A percentile compares a stretch with the other conserved stretches of the same genome.
These are phyloP conservation scores for Sporothrix luriei DNA, from an alignment of 2,329 filamentous ascomycete species.

Conservation along the genomic window DNA sequence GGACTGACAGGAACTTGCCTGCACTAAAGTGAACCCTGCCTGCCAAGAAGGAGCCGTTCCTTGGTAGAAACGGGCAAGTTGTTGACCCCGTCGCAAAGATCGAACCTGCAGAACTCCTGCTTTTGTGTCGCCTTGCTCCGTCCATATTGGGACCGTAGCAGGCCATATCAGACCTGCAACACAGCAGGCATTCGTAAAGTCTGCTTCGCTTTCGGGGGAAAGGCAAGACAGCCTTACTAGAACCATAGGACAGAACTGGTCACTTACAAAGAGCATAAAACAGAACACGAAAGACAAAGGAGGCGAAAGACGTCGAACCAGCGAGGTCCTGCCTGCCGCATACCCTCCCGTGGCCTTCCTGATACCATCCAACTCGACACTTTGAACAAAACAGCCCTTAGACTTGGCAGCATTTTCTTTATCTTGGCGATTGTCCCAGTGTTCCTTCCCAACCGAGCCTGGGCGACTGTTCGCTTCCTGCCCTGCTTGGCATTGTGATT, in stretches of 20 bases:
- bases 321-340: slow-evolving; percentile 12
- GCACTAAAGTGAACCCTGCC: slow-evolving; percentile 7
- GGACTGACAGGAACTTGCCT: neutral
- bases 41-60: slow-evolving; percentile 18
- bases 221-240: neutral
- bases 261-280: neutral
- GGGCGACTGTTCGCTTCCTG: neutral
- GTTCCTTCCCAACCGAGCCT: neutral
- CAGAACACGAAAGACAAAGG: neutral
- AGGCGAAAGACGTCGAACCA: neutral
- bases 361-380: neutral
- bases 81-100: neutral
- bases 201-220: neutral
- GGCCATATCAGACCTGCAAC: neutral
- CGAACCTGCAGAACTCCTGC: no score
- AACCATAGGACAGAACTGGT: neutral
- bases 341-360: neutral
- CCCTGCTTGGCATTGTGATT: slow-evolving; percentile 8
- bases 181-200: neutral
- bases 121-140: neutral
- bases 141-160: neutral
- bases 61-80: neutral
- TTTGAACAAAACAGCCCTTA: slow-evolving; percentile 14
- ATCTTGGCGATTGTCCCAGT: slow-evolving; percentile 19
- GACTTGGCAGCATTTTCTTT: slow-evolving; percentile 20